These are phyloP conservation scores for Goniomonas avonlea DNA, from an alignment of 78 protist species.

Conservation along the genomic window DNA sequence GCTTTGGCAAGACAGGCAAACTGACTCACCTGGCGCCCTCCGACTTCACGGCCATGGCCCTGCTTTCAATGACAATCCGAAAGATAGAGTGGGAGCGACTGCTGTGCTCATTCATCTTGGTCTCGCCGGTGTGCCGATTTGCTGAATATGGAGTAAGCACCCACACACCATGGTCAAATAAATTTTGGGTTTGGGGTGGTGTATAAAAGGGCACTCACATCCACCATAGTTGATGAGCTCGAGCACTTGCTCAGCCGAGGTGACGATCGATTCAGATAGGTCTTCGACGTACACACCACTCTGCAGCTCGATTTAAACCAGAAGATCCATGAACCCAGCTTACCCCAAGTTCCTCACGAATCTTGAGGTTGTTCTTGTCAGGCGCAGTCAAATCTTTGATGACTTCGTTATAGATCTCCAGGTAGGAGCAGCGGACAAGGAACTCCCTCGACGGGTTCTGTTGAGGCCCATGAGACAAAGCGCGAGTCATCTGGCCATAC, in stretches of 20 bases:
- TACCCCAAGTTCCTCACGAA: no score
- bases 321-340: no score
- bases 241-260: slow-evolving; percentile 14
- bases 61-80: slow-evolving; percentile 56
- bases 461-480: background rate
- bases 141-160: background rate
- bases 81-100: slow-evolving; percentile 81
- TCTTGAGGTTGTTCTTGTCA: background rate
- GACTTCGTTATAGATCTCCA: slow-evolving; percentile 28
- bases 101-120: slow-evolving; percentile 42
- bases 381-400: slow-evolving; percentile 1
- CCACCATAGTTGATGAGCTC: slow-evolving; percentile 1
- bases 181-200: background rate
- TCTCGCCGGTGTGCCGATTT: slow-evolving; percentile 20
- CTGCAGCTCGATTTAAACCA: background rate
- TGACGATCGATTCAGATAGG: slow-evolving; percentile 2
- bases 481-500: background rate
- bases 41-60: background rate
- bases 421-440: slow-evolving; percentile 5
- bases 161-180: background rate
- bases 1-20: no score
- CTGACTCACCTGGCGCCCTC: background rate
- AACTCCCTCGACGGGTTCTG: background rate
- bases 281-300: background rate
- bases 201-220: background rate